Conservation (phyloP, 2,329 filamentous ascomycete species). For the Ophiobolus disseminans region DNA sequence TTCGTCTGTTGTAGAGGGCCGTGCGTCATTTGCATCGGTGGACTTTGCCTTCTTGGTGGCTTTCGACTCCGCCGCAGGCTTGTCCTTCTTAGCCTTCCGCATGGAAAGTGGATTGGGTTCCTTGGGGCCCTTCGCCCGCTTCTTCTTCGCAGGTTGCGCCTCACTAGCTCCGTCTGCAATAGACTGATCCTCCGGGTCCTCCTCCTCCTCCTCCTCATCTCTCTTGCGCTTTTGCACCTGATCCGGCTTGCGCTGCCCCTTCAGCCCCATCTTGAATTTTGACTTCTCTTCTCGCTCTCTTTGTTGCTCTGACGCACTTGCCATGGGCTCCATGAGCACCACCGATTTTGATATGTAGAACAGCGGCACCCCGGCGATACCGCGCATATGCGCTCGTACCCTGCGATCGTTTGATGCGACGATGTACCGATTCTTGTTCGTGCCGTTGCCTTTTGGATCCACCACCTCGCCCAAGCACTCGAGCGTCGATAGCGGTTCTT, state of each 20-base stretch:
- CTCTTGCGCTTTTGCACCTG: slow-evolving; percentile 45
- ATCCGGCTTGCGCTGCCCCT: slow-evolving; percentile 49
- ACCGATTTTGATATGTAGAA: slow-evolving; percentile 82
- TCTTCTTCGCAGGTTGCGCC: slow-evolving; percentile 56
- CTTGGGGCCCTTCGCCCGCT: slow-evolving; percentile 65
- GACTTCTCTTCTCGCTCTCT: slow-evolving; percentile 72
- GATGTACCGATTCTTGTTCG: slow-evolving; percentile 81
- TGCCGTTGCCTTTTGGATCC: slow-evolving; percentile 73
- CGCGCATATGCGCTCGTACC: slow-evolving; percentile 68
- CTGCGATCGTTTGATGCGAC: slow-evolving; percentile 75
- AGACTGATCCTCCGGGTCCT: slow-evolving; percentile 50
- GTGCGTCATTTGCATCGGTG: slow-evolving; percentile 9
- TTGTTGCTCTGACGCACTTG: slow-evolving; percentile 67
- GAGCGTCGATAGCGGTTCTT: slow-evolving; percentile 70
- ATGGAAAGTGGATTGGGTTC: slow-evolving; percentile 74
- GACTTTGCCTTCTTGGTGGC: slow-evolving; percentile 24
- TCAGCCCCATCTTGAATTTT: slow-evolving; percentile 77
- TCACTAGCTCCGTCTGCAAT: slow-evolving; percentile 30
- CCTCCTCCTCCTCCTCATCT: slow-evolving; percentile 59
- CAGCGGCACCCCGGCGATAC: slow-evolving; percentile 74
- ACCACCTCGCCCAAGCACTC: slow-evolving; percentile 79
- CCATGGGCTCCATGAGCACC: slow-evolving; percentile 82
- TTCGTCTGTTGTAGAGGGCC: slow-evolving; percentile 14
- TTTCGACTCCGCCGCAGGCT: slow-evolving; percentile 12
- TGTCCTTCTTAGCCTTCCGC: slow-evolving; percentile 69